phyloP scores from a whole-genome alignment of 305 asterid species.

The Rubia tinctorum region DNA sequence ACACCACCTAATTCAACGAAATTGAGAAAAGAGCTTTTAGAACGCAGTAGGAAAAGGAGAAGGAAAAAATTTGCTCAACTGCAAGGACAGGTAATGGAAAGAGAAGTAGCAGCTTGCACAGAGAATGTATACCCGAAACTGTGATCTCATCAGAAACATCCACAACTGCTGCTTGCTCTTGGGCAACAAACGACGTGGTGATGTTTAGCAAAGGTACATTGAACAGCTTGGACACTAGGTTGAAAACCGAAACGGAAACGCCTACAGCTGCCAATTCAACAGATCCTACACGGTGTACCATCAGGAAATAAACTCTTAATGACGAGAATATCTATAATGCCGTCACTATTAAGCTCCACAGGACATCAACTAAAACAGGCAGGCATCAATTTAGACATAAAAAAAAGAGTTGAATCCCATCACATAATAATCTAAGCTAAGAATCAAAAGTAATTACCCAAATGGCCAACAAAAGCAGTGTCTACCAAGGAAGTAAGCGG shows the following conservation, averaged over 20 bases:
- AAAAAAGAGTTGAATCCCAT: not conserved
- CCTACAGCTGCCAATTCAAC: conserved; percentile 95
- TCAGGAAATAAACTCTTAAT: not conserved
- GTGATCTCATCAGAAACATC: conserved; percentile 35
- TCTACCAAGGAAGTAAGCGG: conserved; percentile 84
- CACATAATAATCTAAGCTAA: conserved; percentile 1
- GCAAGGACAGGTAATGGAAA: not conserved
- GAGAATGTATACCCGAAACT: conserved; percentile 31
- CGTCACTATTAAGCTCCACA: not conserved
- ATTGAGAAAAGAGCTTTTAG: conserved; percentile 10
- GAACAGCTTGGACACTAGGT: conserved; percentile 85
- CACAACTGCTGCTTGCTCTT: conserved; percentile 72
- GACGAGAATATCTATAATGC: not conserved
- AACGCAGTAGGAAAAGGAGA: conserved; percentile 11
- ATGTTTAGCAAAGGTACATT: conserved; percentile 91
- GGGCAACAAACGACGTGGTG: conserved; percentile 94
- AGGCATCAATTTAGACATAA: not conserved
- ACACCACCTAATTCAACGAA: conserved; percentile 27
- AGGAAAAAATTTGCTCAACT: not conserved
- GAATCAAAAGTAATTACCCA: conserved; percentile 45
- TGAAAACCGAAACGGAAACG: conserved; percentile 82
- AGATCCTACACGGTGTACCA: conserved; percentile 52
- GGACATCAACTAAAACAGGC: not conserved
- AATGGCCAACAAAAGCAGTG: conserved; percentile 88
- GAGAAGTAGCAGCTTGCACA: conserved; percentile 11